Conservation (phyloP, 768 basidiomycete genomes). For the Mycena venus region DNA sequence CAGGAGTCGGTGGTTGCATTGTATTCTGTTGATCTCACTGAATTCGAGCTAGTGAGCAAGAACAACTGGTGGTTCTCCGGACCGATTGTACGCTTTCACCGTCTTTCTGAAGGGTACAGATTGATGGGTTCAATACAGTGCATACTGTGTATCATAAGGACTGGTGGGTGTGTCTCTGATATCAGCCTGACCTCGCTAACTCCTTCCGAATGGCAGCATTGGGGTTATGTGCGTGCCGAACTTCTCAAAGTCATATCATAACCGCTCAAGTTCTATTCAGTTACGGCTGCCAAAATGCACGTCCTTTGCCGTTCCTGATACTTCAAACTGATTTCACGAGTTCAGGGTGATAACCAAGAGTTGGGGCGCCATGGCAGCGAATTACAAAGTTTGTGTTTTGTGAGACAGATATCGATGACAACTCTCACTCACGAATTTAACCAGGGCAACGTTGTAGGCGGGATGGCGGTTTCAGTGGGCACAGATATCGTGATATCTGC, state of each 20-base stretch:
- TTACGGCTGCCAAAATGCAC: too few species aligned
- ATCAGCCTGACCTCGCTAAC: too few species aligned
- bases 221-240: slow-evolving; percentile 1
- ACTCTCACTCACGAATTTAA: neutral
- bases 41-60: slow-evolving; percentile 48
- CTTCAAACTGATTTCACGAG: neutral
- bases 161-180: neutral
- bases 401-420: neutral
- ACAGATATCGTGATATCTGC: slow-evolving; percentile 25
- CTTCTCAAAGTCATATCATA: neutral
- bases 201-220: neutral
- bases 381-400: neutral
- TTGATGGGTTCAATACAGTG: neutral
- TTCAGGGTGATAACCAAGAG: neutral
- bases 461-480: slow-evolving; percentile 8
- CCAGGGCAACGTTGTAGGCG: neutral
- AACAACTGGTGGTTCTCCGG: slow-evolving; percentile 46
- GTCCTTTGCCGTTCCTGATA: too few species aligned
- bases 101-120: too few species aligned
- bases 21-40: neutral
- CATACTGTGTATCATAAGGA: neutral
- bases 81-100: slow-evolving; percentile 35
- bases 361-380: neutral
- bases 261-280: too few species aligned
- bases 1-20: slow-evolving; percentile 43